Conservation (phyloP, 1,284 basidiomycete genomes). For the Amylostereum areolatum region DNA sequence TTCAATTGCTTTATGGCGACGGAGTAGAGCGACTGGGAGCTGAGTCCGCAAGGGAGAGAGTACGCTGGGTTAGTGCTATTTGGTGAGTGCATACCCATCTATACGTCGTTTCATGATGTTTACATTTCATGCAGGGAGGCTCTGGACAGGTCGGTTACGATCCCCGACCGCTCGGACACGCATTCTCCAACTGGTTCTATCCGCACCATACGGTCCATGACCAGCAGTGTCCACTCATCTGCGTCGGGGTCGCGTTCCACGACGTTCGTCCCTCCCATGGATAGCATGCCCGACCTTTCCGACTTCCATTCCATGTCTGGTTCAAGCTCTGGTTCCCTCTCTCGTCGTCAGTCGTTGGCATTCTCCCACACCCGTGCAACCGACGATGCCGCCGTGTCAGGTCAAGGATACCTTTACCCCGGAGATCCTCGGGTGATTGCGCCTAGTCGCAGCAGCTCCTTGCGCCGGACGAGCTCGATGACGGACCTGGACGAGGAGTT, state of each 20-base stretch:
- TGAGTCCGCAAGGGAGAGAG: conserved; percentile 76
- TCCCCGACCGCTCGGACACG: conserved; percentile 46
- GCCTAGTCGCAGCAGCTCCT: conserved; percentile 50
- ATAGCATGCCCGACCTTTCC: conserved; percentile 59
- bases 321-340: conserved; percentile 31
- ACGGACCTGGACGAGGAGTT: conserved; percentile 73
- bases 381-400: conserved; percentile 62
- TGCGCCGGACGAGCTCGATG: conserved; percentile 69
- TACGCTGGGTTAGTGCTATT: conserved; percentile 83
- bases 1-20: conserved; percentile 83
- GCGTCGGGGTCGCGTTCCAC: conserved; percentile 56
- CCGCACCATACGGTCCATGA: conserved; percentile 56
- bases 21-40: conserved; percentile 81
- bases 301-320: conserved; percentile 43
- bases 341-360: conserved; percentile 40
- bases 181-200: conserved; percentile 70
- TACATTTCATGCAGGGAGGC: conserved; percentile 52
- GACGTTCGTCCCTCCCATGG: conserved; percentile 64
- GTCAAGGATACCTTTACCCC: conserved; percentile 58
- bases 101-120: conserved; percentile 3
- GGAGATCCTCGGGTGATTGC: conserved; percentile 65
- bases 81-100: conserved; percentile 48
- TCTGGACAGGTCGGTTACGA: conserved; percentile 40
- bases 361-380: conserved; percentile 57
- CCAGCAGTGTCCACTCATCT: conserved; percentile 27